phyloP scores from a whole-genome alignment of 108 stramenopile species.

The Stephanodiscus minutulus region DNA sequence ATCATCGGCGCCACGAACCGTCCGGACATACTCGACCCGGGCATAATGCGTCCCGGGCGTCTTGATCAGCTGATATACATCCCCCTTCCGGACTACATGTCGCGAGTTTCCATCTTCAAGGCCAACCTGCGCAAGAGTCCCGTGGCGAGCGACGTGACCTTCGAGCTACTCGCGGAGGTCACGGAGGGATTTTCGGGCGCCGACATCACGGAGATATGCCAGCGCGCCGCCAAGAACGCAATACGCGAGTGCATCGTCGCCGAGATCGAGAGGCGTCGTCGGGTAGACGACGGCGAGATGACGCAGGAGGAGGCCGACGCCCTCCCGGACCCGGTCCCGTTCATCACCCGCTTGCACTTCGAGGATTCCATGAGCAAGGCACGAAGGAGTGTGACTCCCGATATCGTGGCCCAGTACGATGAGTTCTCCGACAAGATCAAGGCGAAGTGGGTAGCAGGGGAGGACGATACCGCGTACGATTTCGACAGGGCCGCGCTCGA shows the following conservation, averaged over 20 bases:
- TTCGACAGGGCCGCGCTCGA: conserved; percentile 81
- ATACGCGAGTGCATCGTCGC: conserved; percentile 94
- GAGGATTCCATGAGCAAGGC: conserved; percentile 90
- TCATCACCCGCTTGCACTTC: conserved; percentile 79
- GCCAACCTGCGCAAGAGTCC: conserved; percentile 95
- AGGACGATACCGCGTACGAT: conserved; percentile 69
- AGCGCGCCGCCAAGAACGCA: conserved; percentile 89
- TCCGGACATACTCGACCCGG: conserved; percentile 93
- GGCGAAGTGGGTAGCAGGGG: conserved; percentile 72
- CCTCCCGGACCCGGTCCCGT: conserved; percentile 82
- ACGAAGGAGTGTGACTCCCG: conserved; percentile 83
- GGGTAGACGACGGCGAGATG: conserved; percentile 86
- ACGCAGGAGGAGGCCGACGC: conserved; percentile 85
- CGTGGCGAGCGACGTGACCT: conserved; percentile 77
- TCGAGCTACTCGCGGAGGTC: conserved; percentile 82
- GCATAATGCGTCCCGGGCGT: conserved; percentile 94
- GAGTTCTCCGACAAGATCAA: conserved; percentile 87
- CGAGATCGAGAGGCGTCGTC: conserved; percentile 79
- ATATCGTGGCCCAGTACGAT: conserved; percentile 86
- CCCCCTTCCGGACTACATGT: conserved; percentile 87
- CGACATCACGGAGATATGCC: conserved; percentile 96
- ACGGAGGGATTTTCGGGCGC: conserved; percentile 95
- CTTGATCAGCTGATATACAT: conserved; percentile 95
- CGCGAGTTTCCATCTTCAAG: conserved; percentile 91
- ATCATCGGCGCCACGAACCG: conserved; percentile 96